These are phyloP conservation scores for Hypoxylon lienhwacheense DNA, from an alignment of 495 filamentous ascomycete genomes.

Conservation along the genomic window DNA sequence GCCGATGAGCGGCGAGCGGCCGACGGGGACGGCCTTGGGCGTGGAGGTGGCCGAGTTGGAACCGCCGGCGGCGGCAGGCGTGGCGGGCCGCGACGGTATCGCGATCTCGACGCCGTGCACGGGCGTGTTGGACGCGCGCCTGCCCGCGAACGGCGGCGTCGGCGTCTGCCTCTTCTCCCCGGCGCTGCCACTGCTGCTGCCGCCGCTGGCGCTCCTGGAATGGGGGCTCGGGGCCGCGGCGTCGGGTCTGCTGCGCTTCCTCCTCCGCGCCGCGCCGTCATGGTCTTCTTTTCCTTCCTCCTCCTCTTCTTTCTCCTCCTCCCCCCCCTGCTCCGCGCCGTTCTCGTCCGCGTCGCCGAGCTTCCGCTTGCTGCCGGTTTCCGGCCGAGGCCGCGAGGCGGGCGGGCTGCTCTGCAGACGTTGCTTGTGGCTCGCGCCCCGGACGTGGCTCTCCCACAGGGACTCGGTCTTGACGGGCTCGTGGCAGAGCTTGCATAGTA, in stretches of 20 bases:
- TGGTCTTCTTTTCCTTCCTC: too few species aligned
- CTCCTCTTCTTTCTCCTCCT: too few species aligned
- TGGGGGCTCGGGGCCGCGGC: neutral
- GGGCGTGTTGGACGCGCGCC: constrained; percentile 45
- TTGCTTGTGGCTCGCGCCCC: constrained; percentile 51
- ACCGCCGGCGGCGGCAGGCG: constrained; percentile 44
- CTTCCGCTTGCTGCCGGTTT: constrained; percentile 43
- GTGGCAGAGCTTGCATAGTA: constrained; percentile 62
- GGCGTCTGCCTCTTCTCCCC: constrained; percentile 39
- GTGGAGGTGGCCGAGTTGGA: constrained; percentile 37
- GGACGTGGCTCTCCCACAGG: constrained; percentile 61
- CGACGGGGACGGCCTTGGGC: constrained; percentile 39
- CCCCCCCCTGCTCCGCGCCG: constrained; percentile 47
- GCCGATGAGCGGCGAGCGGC: constrained; percentile 45
- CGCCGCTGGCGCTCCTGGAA: neutral
- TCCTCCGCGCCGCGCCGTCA: constrained; percentile 46
- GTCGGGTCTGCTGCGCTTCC: constrained; percentile 48
- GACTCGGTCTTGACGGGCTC: constrained; percentile 62
- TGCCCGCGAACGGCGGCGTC: constrained; percentile 30
- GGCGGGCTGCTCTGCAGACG: constrained; percentile 16
- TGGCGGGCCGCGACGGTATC: constrained; percentile 59
- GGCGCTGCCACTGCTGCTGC: neutral
- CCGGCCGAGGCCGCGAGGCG: neutral
- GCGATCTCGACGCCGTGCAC: constrained; percentile 54
- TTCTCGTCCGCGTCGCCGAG: constrained; percentile 45